Percentiles rank a stretch among this genome's conserved stretches.
phyloP scores from a whole-genome alignment of 129 eudicot genomes.

The Silybum marianum region DNA sequence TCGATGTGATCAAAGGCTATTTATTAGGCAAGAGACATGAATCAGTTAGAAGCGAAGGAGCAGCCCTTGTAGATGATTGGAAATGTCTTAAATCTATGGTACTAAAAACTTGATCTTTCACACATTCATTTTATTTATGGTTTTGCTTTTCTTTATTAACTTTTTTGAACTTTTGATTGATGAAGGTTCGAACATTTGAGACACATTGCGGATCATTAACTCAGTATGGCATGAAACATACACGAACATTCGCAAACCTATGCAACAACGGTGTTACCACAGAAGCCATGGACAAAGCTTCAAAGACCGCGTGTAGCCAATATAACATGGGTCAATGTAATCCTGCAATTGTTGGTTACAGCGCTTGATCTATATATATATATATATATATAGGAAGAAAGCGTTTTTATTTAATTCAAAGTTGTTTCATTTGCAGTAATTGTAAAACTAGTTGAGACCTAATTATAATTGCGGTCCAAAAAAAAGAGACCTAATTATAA shows the following conservation, averaged over 20 bases:
- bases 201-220: conserved; percentile 67
- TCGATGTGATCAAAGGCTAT: background rate
- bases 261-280: conserved; percentile 55
- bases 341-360: too few relatives aligned
- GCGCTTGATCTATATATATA: too few relatives aligned
- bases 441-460: background rate
- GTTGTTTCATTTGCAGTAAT: too few relatives aligned
- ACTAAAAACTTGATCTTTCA: background rate
- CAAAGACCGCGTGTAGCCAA: too few relatives aligned
- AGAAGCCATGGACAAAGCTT: conserved; percentile 37
- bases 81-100: conserved; percentile 36
- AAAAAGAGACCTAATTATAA: too few relatives aligned
- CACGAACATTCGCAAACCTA: conserved; percentile 70
- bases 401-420: too few relatives aligned
- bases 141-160: background rate
- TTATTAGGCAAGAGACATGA: conserved; percentile 2
- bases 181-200: conserved; percentile 56
- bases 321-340: too few relatives aligned
- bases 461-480: too few relatives aligned
- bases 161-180: background rate
- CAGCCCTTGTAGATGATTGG: conserved; percentile 43
- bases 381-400: too few relatives aligned
- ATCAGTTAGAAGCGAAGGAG: conserved; percentile 14
- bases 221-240: conserved; percentile 80
- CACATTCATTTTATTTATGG: background rate